Percentiles rank a stretch among this genome's conserved stretches.
phyloP scores from a whole-genome alignment of 352 stramenopile genomes.

The Globisporangium cystogenes region DNA sequence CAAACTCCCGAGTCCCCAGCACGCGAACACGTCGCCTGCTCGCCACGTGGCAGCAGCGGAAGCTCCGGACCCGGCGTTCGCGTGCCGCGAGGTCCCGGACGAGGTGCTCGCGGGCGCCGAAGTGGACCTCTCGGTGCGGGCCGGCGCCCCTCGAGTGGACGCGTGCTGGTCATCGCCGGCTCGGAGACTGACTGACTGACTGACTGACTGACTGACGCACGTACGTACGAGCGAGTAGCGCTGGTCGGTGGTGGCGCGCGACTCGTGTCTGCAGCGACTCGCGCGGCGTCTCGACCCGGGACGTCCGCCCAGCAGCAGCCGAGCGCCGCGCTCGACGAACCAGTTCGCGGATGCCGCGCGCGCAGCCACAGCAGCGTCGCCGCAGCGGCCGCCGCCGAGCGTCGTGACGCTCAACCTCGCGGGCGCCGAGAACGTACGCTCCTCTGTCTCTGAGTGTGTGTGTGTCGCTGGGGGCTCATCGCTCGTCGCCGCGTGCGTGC shows the following conservation, averaged over 20 bases:
- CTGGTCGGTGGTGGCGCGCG: conserved; percentile 62
- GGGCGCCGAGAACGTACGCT: conserved; percentile 46
- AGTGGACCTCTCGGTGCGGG: conserved; percentile 50
- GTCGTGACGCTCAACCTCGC: conserved; percentile 39
- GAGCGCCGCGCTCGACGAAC: not conserved
- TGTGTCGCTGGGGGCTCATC: too few relatives aligned
- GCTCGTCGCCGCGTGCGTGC: not conserved
- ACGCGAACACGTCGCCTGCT: too few relatives aligned
- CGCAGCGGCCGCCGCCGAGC: not conserved
- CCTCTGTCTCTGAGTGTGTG: too few relatives aligned
- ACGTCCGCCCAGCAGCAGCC: not conserved
- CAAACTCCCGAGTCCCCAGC: conserved; percentile 22
- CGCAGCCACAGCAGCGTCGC: not conserved
- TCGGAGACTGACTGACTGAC: too few relatives aligned
- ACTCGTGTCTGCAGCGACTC: conserved; percentile 49
- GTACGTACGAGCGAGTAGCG: conserved; percentile 14
- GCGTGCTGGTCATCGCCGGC: too few relatives aligned
- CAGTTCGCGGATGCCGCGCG: conserved; percentile 6
- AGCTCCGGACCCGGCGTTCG: conserved; percentile 38
- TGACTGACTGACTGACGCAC: too few relatives aligned
- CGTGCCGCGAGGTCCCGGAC: conserved; percentile 56
- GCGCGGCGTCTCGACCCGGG: not conserved
- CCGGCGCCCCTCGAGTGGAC: too few relatives aligned
- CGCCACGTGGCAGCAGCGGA: conserved; percentile 11
- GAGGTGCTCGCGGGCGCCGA: conserved; percentile 53